A percentile compares a stretch with the other conserved stretches of the same genome.
Conservation (phyloP, 2,329 filamentous ascomycete species). For the Fusarium pseudocircinatum region DNA sequence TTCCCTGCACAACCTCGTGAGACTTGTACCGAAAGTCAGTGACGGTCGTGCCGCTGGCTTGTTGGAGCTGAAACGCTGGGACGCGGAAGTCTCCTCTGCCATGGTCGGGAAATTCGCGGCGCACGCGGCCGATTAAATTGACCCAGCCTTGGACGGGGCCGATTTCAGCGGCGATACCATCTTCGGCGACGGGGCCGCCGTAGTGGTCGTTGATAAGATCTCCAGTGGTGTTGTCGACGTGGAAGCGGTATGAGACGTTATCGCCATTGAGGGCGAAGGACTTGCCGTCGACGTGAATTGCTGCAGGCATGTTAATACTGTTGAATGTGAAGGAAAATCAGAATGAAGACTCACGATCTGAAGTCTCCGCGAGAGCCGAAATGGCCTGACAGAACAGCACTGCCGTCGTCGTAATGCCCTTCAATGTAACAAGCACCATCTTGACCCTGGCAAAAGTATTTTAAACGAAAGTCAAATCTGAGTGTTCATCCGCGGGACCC, state of each 20-base stretch:
- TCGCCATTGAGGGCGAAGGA: conserved; percentile 67
- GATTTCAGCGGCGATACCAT: conserved; percentile 50
- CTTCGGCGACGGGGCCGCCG: conserved; percentile 64
- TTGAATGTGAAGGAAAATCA: not conserved
- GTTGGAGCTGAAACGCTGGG: conserved; percentile 69
- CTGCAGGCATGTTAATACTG: conserved; percentile 45
- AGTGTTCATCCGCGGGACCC: not conserved
- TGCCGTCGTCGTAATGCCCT: not conserved
- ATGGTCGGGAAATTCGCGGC: conserved; percentile 72
- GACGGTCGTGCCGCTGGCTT: conserved; percentile 67
- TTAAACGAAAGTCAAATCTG: not conserved
- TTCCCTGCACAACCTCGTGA: conserved; percentile 63
- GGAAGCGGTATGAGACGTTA: conserved; percentile 70
- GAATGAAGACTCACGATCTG: not conserved
- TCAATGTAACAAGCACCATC: conserved; percentile 1
- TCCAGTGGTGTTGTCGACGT: conserved; percentile 64
- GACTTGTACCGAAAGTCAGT: conserved; percentile 67
- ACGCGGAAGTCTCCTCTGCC: conserved; percentile 72
- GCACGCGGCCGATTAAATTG: conserved; percentile 64
- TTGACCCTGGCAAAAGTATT: not conserved
- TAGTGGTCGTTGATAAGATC: conserved; percentile 71
- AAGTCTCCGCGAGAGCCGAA: not conserved
- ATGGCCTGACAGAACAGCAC: not conserved
- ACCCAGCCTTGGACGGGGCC: conserved; percentile 49
- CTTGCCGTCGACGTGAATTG: conserved; percentile 61